These are phyloP conservation scores for Vigna hirtella DNA, from an alignment of 306 rosid genomes.

Conservation along the genomic window DNA sequence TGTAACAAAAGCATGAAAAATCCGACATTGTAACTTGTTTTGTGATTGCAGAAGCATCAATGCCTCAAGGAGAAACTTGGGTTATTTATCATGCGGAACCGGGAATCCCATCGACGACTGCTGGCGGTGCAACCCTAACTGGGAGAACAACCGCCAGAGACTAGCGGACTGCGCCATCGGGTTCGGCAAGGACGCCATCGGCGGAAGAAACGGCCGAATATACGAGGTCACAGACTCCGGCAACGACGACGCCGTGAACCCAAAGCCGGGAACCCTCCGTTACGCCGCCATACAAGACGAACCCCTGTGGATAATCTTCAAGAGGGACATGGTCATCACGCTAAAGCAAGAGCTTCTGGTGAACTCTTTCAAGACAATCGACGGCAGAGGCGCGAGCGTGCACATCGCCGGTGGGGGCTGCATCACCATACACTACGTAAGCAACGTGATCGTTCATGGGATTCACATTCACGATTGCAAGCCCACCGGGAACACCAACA, in stretches of 20 bases:
- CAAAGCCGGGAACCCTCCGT: slow-evolving; percentile 74
- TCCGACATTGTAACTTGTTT: not conserved
- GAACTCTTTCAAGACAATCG: slow-evolving; percentile 90
- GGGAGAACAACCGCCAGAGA: slow-evolving; percentile 78
- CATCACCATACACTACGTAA: slow-evolving; percentile 72
- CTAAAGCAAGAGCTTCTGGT: slow-evolving; percentile 71
- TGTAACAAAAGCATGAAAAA: not conserved
- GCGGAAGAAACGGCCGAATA: slow-evolving; percentile 74
- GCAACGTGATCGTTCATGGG: slow-evolving; percentile 83
- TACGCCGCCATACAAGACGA: slow-evolving; percentile 86
- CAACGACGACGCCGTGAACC: slow-evolving; percentile 74
- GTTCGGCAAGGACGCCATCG: slow-evolving; percentile 82
- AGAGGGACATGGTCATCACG: slow-evolving; percentile 81
- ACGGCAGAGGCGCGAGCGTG: slow-evolving; percentile 91
- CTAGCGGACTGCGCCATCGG: slow-evolving; percentile 90
- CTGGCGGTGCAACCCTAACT: slow-evolving; percentile 81
- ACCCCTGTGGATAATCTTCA: slow-evolving; percentile 84
- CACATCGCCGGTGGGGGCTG: slow-evolving; percentile 85
- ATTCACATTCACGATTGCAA: slow-evolving; percentile 83
- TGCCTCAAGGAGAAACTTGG: slow-evolving; percentile 77
- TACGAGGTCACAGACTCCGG: slow-evolving; percentile 71
- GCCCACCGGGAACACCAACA: slow-evolving; percentile 63
- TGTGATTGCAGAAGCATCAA: slow-evolving; percentile 68
- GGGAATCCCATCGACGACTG: slow-evolving; percentile 96
- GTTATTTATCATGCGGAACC: slow-evolving; percentile 70